Percentiles rank a stretch among this genome's conserved stretches.
Evolutionary conservation across 2,329 filamentous ascomycete species (phyloP).

Genomic region (Fusarium metavorans): DNA sequence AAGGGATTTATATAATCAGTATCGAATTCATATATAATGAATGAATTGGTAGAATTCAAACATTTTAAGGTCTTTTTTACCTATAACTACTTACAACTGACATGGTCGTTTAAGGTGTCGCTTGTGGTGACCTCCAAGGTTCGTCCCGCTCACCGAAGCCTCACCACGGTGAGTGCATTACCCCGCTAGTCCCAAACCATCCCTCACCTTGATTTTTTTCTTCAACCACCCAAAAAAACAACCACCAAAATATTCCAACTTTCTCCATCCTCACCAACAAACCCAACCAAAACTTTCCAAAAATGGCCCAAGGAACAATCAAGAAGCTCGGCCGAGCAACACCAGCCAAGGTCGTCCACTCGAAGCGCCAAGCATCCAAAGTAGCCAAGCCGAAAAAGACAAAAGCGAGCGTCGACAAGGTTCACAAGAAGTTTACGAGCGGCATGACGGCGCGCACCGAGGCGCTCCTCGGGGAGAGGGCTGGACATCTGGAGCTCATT

Average conservation of each 20-base stretch:
- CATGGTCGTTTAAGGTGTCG: background rate
- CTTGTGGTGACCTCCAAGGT: background rate
- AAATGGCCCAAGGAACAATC: constrained; percentile 67
- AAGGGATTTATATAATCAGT: constrained; percentile 10
- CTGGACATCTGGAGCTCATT: constrained; percentile 70
- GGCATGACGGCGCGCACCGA: constrained; percentile 68
- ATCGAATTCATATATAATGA: background rate
- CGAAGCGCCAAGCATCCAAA: constrained; percentile 58
- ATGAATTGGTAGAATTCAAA: background rate
- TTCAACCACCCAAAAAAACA: constrained; percentile 11
- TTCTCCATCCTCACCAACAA: constrained; percentile 50
- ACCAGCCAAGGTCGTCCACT: constrained; percentile 55
- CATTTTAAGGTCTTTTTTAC: background rate
- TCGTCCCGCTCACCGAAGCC: background rate
- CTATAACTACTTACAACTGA: background rate
- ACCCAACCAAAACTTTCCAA: constrained; percentile 40
- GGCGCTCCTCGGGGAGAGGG: constrained; percentile 68
- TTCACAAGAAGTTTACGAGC: constrained; percentile 66
- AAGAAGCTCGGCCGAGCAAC: constrained; percentile 60
- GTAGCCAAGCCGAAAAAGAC: constrained; percentile 62
- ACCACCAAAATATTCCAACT: background rate
- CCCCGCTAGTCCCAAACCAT: background rate
- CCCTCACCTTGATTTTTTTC: constrained; percentile 40
- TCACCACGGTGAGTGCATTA: constrained; percentile 22
- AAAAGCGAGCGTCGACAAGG: constrained; percentile 63